Base-by-base conservation (phyloP, 106 monocot species). In the Agapanthus africanus region DNA sequence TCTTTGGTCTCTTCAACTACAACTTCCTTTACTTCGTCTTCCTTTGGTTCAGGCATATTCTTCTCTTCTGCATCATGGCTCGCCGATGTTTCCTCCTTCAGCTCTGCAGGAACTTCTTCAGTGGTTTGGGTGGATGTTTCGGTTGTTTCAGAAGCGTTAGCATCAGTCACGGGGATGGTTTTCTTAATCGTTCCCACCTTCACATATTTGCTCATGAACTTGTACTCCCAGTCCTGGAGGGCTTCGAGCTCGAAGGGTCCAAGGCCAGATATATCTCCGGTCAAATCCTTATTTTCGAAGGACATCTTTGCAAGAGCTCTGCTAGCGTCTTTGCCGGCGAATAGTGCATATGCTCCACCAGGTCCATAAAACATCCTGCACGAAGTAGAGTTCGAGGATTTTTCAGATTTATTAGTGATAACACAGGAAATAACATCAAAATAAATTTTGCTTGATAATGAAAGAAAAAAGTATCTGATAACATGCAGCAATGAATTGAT, bases 251-350 rank as follows among this genome's bases (percentile, higher is more conserved):
- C 89, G 46, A 87, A 88, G 11, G 84, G 73, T n/a, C 86, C 85
- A 11, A 93, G 84, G 33, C 82, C 89, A n/a, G 85, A 80, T 39
- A 87, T 77, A 62, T 93, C 85, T 66, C 86, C 82, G 18, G 81
- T 93, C 44, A 93, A 54, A 66, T 93, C 93, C 67, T 83, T 73
- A 5, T 66, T 54, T 38, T 93, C 93, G 36, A 93, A 90, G 2
- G 93, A 93, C 93, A 93, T 90, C 81, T 88, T 87, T 28, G 93
- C 93, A 38, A 93, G 37, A 1, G 93, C 93, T 75, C 93, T 79
- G 66, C 93, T 93, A 0, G 90, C 89, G 63, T 93, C 93, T 77
- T 76, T 86, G 13, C 93, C 93, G 1, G 93, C 85, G 65, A 93
- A 93, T 31, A 93, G 71, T 4, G 89, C 93, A 72, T 93, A 93